These are phyloP conservation scores for Apiospora hydei DNA, from an alignment of 2,329 filamentous ascomycete genomes.

Conservation along the genomic window DNA sequence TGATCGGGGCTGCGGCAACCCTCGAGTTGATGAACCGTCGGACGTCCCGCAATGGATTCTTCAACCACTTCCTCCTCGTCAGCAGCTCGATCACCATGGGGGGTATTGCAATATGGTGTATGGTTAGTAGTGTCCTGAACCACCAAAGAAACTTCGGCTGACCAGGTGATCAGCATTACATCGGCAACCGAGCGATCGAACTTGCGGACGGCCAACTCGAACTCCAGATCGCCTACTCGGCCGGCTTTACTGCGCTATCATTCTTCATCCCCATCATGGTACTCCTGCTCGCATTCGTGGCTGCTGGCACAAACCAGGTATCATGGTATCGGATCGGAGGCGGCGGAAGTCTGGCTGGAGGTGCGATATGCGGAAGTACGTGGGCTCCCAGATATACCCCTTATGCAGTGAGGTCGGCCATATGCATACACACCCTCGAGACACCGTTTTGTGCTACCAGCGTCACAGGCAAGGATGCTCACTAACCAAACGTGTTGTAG, in stretches of 20 bases:
- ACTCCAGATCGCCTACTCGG: slow-evolving; percentile 77
- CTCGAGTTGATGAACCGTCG: slow-evolving; percentile 82
- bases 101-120: slow-evolving; percentile 77
- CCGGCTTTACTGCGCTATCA: slow-evolving; percentile 75
- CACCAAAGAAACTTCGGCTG: slow-evolving; percentile 38
- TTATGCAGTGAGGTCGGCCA: background rate
- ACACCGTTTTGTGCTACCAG: background rate
- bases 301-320: slow-evolving; percentile 66
- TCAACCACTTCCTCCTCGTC: slow-evolving; percentile 72
- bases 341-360: slow-evolving; percentile 74
- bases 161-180: slow-evolving; percentile 70
- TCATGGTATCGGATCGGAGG: slow-evolving; percentile 64
- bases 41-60: slow-evolving; percentile 71
- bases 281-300: slow-evolving; percentile 74
- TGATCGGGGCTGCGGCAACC: slow-evolving; percentile 79
- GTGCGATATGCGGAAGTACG: slow-evolving; percentile 73
- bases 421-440: background rate
- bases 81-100: slow-evolving; percentile 75
- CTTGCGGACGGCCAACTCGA: slow-evolving; percentile 67
- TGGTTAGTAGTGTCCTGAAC: slow-evolving; percentile 51
- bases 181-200: slow-evolving; percentile 81
- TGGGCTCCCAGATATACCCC: background rate
- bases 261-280: slow-evolving; percentile 83
- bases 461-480: background rate
- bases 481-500: background rate